phyloP scores from a whole-genome alignment of 768 basidiomycete genomes.

The Leccinum sublutescens region DNA sequence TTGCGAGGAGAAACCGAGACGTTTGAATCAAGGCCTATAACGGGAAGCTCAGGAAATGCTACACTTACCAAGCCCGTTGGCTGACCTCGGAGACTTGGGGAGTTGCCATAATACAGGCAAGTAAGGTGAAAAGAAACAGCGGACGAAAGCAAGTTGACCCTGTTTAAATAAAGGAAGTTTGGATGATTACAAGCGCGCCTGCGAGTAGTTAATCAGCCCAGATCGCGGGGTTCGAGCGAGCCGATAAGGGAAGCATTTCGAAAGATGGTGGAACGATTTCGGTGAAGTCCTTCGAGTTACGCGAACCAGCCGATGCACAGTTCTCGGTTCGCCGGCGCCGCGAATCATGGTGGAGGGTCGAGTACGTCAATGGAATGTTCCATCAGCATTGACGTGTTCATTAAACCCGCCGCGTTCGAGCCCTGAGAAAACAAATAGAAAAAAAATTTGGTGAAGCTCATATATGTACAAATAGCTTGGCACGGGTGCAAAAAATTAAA shows the following conservation, averaged over 20 bases:
- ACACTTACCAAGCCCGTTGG: constrained; percentile 63
- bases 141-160: constrained; percentile 23
- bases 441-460: constrained; percentile 27
- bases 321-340: constrained; percentile 25
- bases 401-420: constrained; percentile 21
- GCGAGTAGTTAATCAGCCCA: constrained; percentile 54
- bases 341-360: constrained; percentile 26
- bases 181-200: constrained; percentile 28
- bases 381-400: constrained; percentile 34
- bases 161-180: constrained; percentile 38
- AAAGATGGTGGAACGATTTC: constrained; percentile 24
- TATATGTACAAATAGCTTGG: constrained; percentile 36
- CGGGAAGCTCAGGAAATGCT: constrained; percentile 8
- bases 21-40: constrained; percentile 19
- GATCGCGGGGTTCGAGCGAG: constrained; percentile 52
- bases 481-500: constrained; percentile 9
- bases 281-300: constrained; percentile 24
- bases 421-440: constrained; percentile 26
- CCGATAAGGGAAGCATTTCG: constrained; percentile 32
- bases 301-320: constrained; percentile 22
- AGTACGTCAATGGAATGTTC: constrained; percentile 36
- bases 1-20: constrained; percentile 30
- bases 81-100: constrained; percentile 58
- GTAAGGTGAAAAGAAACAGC: constrained; percentile 32
- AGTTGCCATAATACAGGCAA: constrained; percentile 48